phyloP scores from a whole-genome alignment of 2,329 filamentous ascomycete species.

The Hawksworthiomyces lignivorus region DNA sequence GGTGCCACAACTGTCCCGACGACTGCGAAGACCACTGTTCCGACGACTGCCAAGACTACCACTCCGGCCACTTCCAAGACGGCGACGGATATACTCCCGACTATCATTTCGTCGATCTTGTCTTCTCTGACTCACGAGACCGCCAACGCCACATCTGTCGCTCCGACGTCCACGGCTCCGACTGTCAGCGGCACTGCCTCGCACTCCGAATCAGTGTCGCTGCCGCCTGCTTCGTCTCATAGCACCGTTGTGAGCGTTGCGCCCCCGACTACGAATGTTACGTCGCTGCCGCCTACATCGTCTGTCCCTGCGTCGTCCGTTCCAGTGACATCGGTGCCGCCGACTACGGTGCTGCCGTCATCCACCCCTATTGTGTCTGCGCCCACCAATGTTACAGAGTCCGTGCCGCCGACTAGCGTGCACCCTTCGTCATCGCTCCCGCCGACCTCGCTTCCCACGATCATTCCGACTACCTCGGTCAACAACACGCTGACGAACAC shows the following conservation, averaged over 20 bases:
- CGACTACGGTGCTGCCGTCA: no score
- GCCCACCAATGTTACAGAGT: constrained; percentile 5
- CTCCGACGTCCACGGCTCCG: background rate
- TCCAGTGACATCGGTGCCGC: background rate
- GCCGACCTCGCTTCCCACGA: constrained; percentile 5
- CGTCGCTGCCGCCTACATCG: constrained; percentile 4
- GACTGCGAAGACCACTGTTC: background rate
- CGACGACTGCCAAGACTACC: background rate
- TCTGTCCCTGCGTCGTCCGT: constrained; percentile 3
- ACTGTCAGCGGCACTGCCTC: constrained; percentile 1
- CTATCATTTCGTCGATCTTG: constrained; percentile 1
- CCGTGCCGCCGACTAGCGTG: background rate
- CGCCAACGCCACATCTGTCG: background rate
- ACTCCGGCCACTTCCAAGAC: background rate
- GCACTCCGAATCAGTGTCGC: constrained; percentile 3
- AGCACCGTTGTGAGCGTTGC: background rate
- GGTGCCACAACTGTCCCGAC: background rate
- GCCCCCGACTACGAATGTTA: background rate
- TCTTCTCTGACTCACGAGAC: constrained; percentile 4
- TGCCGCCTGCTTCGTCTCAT: background rate
- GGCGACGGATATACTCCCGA: background rate
- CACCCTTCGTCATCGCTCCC: background rate
- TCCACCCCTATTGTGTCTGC: background rate
- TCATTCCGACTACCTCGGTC: background rate
- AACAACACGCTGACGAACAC: constrained; percentile 14